Conservation (phyloP, 495 filamentous ascomycete species). For the Aspergillus nanangensis region DNA sequence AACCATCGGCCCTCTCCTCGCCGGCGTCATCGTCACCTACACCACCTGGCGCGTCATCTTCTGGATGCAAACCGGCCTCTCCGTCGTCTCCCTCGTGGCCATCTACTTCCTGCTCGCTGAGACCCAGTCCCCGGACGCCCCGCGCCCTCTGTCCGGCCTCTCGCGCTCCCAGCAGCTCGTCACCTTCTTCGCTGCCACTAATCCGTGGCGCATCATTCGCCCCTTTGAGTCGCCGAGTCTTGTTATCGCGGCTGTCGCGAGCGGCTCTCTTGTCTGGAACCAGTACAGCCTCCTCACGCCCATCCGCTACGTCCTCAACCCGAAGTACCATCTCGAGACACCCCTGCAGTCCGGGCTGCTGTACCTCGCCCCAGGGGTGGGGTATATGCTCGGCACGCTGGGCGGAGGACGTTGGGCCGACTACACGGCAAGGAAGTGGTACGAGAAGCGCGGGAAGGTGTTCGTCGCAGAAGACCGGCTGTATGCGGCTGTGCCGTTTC, state of each 20-base stretch:
- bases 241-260: constrained; percentile 55
- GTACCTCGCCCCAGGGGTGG: constrained; percentile 69
- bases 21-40: constrained; percentile 13
- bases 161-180: neutral
- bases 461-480: constrained; percentile 68
- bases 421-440: constrained; percentile 58
- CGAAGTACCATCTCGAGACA: constrained; percentile 61
- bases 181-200: constrained; percentile 6
- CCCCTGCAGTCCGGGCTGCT: constrained; percentile 67
- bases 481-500: constrained; percentile 54
- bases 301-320: constrained; percentile 71
- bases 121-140: constrained; percentile 2
- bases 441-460: constrained; percentile 47
- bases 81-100: neutral
- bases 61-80: constrained; percentile 12
- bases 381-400: constrained; percentile 67
- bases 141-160: constrained; percentile 2
- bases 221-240: constrained; percentile 63
- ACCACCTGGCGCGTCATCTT: constrained; percentile 14
- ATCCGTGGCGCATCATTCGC: constrained; percentile 6
- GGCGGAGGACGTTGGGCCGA: constrained; percentile 71
- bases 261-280: constrained; percentile 63
- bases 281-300: constrained; percentile 70
- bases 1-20: constrained; percentile 9
- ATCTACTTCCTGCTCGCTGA: constrained; percentile 9